Percentiles rank a stretch among this genome's conserved stretches.
Conservation (phyloP, 2,329 filamentous ascomycete genomes). For the Aspergillus sp. region DNA sequence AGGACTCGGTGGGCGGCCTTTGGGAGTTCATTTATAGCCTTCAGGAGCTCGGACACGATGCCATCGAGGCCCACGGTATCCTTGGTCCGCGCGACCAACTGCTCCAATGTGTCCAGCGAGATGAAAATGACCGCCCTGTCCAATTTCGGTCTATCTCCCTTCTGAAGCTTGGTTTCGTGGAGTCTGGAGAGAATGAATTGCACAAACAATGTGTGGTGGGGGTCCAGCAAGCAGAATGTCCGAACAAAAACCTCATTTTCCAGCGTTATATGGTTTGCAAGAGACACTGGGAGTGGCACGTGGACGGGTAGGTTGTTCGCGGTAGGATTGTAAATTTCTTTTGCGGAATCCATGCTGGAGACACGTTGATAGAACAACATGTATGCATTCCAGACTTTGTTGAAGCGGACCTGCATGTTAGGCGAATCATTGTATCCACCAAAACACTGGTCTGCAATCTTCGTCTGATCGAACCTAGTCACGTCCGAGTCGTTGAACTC, state of each 20-base stretch:
- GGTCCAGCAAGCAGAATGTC: slow-evolving; percentile 77
- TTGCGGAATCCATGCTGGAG: slow-evolving; percentile 59
- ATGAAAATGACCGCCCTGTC: slow-evolving; percentile 46
- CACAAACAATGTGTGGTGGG: slow-evolving; percentile 67
- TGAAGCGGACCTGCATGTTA: slow-evolving; percentile 50
- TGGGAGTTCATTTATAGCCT: slow-evolving; percentile 51
- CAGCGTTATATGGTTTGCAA: slow-evolving; percentile 58
- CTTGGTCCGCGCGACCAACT: slow-evolving; percentile 70
- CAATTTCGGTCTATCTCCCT: slow-evolving; percentile 47
- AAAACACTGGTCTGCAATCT: slow-evolving; percentile 76
- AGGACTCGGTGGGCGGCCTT: slow-evolving; percentile 60
- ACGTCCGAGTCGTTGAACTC: slow-evolving; percentile 95
- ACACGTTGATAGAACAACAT: slow-evolving; percentile 96
- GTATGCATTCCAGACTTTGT: slow-evolving; percentile 82
- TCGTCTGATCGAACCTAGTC: slow-evolving; percentile 67
- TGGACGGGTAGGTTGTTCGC: slow-evolving; percentile 52
- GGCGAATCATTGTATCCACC: slow-evolving; percentile 64
- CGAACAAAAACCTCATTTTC: slow-evolving; percentile 74
- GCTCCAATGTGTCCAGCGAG: slow-evolving; percentile 65
- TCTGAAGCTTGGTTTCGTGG: slow-evolving; percentile 51
- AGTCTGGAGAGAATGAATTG: slow-evolving; percentile 60
- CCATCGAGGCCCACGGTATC: slow-evolving; percentile 63
- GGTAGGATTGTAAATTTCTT: slow-evolving; percentile 45
- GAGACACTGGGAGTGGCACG: slow-evolving; percentile 44
- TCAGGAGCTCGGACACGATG: slow-evolving; percentile 54